Conservation (phyloP, 345 rosid genomes). For the Cardamine resedifolia region DNA sequence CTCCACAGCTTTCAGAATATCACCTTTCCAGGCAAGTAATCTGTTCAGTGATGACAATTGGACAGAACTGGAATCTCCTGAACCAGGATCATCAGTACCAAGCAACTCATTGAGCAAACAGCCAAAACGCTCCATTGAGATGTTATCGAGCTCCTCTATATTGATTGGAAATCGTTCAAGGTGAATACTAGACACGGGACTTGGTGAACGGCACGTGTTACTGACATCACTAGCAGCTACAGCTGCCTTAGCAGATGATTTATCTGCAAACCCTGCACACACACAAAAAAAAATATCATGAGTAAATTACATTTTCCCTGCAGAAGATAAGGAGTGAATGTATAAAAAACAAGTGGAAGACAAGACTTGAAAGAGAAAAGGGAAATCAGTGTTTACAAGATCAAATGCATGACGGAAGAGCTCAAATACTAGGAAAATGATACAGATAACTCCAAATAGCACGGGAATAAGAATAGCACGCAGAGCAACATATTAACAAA, state of each 20-base stretch:
- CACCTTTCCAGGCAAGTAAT: slow-evolving; percentile 63
- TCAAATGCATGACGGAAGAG: slow-evolving; percentile 15
- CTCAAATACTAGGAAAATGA: not conserved
- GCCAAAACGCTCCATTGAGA: slow-evolving; percentile 55
- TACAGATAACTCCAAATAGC: slow-evolving; percentile 19
- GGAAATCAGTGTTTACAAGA: slow-evolving; percentile 11
- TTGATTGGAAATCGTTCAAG: slow-evolving; percentile 53
- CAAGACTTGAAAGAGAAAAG: slow-evolving; percentile 10
- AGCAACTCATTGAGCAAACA: slow-evolving; percentile 63
- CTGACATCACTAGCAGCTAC: slow-evolving; percentile 48
- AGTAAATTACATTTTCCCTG: not conserved
- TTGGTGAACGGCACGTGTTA: slow-evolving; percentile 67
- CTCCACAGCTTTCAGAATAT: slow-evolving; percentile 69
- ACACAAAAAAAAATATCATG: not conserved
- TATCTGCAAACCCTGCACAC: slow-evolving; percentile 70
- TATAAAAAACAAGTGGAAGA: slow-evolving; percentile 3
- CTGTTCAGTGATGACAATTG: slow-evolving; percentile 56
- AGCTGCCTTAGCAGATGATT: slow-evolving; percentile 50
- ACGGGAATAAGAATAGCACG: slow-evolving; percentile 5
- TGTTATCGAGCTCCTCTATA: slow-evolving; percentile 68
- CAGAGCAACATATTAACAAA: not conserved
- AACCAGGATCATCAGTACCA: slow-evolving; percentile 58
- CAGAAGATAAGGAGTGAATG: slow-evolving; percentile 9
- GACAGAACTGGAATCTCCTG: slow-evolving; percentile 58
- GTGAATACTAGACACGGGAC: slow-evolving; percentile 54